Conservation (phyloP, 1,284 basidiomycete species). For the Moesziomyces aphidis region DNA sequence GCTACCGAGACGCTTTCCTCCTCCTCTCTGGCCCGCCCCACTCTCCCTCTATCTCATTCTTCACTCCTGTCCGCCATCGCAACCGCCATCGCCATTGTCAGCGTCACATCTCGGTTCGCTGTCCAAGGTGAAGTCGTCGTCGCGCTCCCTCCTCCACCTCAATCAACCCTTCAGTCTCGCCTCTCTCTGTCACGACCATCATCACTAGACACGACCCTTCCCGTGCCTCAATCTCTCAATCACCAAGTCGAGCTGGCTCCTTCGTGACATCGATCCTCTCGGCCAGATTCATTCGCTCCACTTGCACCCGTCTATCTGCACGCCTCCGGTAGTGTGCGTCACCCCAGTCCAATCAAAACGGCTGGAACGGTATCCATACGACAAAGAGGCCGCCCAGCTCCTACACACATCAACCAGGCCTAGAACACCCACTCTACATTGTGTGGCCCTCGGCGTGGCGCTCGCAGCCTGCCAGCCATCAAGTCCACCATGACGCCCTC, state of each 20-base stretch:
- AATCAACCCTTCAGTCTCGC: neutral
- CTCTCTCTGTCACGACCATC: neutral
- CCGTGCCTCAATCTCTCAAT: neutral
- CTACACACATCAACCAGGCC: neutral
- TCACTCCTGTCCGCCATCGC: neutral
- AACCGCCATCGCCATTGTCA: neutral
- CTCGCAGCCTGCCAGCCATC: slow-evolving; percentile 9
- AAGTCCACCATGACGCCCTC: slow-evolving; percentile 17
- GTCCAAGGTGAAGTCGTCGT: neutral
- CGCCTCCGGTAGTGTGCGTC: neutral
- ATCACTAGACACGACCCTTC: neutral
- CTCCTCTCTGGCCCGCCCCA: no score
- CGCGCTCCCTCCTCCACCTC: neutral
- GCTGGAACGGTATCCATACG: neutral
- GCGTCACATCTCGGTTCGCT: neutral
- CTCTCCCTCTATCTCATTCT: no score
- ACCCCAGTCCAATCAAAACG: no score
- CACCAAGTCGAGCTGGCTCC: slow-evolving; percentile 15
- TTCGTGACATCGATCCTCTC: slow-evolving; percentile 5
- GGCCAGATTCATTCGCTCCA: no score
- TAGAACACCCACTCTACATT: neutral
- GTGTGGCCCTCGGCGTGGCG: neutral
- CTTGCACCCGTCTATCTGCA: neutral
- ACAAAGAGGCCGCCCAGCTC: neutral
- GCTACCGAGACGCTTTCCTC: no score